Evolutionary conservation across 495 filamentous ascomycete genomes (phyloP), one percentile per base, ranked within the genome.

Genomic region (Penicillium cataractarum): DNA sequence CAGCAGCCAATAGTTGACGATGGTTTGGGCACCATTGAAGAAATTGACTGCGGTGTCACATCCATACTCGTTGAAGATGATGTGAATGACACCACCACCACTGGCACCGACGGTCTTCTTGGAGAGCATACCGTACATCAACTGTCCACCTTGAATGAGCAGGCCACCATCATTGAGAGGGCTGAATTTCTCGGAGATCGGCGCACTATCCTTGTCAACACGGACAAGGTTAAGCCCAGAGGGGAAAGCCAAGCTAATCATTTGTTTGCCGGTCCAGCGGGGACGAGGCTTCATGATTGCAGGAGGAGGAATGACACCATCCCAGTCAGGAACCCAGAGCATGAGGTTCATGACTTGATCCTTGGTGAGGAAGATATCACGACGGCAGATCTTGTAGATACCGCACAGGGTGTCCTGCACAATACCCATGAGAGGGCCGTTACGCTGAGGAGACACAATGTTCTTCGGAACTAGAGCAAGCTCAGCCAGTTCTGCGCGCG

Each of bases 181-280:
- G 55, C 78, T 82, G 48, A 83, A 84, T 44, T 83, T 85, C 68
- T 85, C 81, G 6, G 79, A 76, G 33, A 78, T 68, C 4, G 80
- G 74, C 19, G 83, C 79, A 42, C 80, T 80, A 26, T 85, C 85
- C 61, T 83, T 85, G 13, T 80, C 78, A 33, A 81, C 75, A 64
- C 90, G 87, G 32, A 87, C 69, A 29, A 97, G 83, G 70, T 96
- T 98, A 64, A 98, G 85, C 56, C 91, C 92, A 44, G 86, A 79
- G 10, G 94, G 95, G 61, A 99, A 90, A 53, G 93, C 86, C 83
- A 99, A 86, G 78, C 93, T 96, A 68, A 95, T 87, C 60, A 99
- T 89, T 78, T 99, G 95, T 77, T 99, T 99, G 66, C 95, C 95
- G n/a, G 96, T 97, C 95, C 95, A 99, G 62, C 91, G 86, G 19